Conservation (phyloP, 495 filamentous ascomycete genomes). For the Xylaria nigripes region DNA sequence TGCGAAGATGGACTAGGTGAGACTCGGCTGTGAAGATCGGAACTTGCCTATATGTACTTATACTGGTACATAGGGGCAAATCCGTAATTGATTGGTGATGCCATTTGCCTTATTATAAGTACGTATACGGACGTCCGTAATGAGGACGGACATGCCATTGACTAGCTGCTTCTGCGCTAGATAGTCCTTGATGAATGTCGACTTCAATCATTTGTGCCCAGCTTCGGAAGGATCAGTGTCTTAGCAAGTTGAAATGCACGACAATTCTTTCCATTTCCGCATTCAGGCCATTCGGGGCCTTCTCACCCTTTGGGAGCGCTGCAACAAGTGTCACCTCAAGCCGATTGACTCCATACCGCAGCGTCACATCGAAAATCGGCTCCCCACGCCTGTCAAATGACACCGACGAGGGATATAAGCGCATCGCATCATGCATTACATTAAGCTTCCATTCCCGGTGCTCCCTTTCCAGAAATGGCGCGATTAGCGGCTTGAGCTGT, state of each 20-base stretch:
- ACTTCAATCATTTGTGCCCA: background rate
- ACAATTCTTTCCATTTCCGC: slow-evolving; percentile 62
- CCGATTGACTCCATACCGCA: slow-evolving; percentile 55
- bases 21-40: no score
- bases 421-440: slow-evolving; percentile 44
- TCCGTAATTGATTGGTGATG: background rate
- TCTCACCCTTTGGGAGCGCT: slow-evolving; percentile 51
- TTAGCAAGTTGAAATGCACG: slow-evolving; percentile 49
- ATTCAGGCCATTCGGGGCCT: slow-evolving; percentile 45
- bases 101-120: no score
- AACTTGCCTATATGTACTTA: no score
- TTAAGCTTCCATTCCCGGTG: slow-evolving; percentile 57
- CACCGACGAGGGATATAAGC: slow-evolving; percentile 27
- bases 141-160: background rate
- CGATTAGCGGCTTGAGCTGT: slow-evolving; percentile 55
- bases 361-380: slow-evolving; percentile 52
- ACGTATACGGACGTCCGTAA: background rate
- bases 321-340: slow-evolving; percentile 59
- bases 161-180: background rate
- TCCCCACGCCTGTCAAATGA: slow-evolving; percentile 25
- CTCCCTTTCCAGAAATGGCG: slow-evolving; percentile 41
- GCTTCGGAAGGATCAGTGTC: slow-evolving; percentile 6
- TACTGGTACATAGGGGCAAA: no score
- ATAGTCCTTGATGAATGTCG: background rate
- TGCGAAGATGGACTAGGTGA: no score